These are phyloP conservation scores for Alternaria angustiovoidea DNA, from an alignment of 2,329 filamentous ascomycete genomes.

Conservation along the genomic window DNA sequence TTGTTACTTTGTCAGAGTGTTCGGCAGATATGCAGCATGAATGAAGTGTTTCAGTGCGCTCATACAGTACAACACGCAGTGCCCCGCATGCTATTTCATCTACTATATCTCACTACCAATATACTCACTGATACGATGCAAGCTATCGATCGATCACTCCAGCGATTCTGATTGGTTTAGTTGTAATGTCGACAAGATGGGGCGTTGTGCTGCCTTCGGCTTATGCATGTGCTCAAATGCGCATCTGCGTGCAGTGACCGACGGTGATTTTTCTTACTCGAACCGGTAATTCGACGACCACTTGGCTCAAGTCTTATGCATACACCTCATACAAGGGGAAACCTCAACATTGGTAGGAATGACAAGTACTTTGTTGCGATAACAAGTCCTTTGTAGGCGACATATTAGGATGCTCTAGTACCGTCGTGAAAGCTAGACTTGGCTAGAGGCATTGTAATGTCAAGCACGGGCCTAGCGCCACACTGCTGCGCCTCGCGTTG, in stretches of 20 bases:
- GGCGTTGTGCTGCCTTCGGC: neutral
- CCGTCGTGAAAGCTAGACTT: no score
- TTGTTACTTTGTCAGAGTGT: neutral
- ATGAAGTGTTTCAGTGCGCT: no score
- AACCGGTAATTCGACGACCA: slow-evolving; percentile 2
- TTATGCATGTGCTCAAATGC: slow-evolving; percentile 13
- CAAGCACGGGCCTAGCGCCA: slow-evolving; percentile 21
- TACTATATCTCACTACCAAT: neutral
- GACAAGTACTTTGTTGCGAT: neutral
- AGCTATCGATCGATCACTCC: neutral
- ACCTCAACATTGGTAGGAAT: no score
- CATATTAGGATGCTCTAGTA: no score
- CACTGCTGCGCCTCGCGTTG: slow-evolving; percentile 25
- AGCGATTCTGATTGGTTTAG: neutral
- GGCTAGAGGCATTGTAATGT: no score
- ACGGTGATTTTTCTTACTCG: slow-evolving; percentile 6
- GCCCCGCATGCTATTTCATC: no score
- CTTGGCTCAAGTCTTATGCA: neutral
- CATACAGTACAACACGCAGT: no score
- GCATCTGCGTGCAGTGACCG: slow-evolving; percentile 20
- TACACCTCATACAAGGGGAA: no score
- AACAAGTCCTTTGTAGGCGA: no score
- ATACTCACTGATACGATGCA: neutral
- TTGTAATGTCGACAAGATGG: neutral
- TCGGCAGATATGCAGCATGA: no score